These are phyloP conservation scores for Aspergillus pseudoviridinutans DNA, from an alignment of 2,329 filamentous ascomycete genomes.

Conservation along the genomic window DNA sequence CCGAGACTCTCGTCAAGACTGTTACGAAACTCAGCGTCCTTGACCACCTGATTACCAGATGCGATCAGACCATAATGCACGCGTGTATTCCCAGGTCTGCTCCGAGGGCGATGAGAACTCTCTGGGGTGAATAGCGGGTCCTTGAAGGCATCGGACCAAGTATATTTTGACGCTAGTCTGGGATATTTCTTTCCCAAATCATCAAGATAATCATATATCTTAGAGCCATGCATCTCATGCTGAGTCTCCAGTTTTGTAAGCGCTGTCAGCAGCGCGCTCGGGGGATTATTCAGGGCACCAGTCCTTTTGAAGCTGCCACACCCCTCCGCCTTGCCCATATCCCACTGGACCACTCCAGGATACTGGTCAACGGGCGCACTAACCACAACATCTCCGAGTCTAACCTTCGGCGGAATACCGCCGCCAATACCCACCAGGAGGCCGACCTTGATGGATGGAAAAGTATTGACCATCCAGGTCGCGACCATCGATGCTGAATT, in stretches of 20 bases:
- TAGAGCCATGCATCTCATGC: neutral
- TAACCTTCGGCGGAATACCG: constrained; percentile 14
- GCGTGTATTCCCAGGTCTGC: neutral
- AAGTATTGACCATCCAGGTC: constrained; percentile 15
- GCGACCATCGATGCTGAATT: constrained; percentile 12
- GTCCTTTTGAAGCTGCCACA: neutral
- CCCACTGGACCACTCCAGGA: neutral
- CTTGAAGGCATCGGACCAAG: neutral
- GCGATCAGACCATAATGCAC: neutral
- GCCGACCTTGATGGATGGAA: constrained; percentile 15
- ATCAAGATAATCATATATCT: neutral
- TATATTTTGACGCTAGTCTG: neutral
- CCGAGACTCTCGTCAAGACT: neutral
- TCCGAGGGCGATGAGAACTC: too few species aligned
- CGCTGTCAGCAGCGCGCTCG: neutral
- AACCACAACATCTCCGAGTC: constrained; percentile 19
- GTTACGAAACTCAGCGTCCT: neutral
- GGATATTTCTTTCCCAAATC: neutral
- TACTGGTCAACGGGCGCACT: neutral
- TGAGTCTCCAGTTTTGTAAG: neutral
- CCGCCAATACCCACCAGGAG: constrained; percentile 20
- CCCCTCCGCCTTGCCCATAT: neutral
- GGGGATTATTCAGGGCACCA: neutral
- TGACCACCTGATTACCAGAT: neutral
- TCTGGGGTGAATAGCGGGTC: too few species aligned